Conservation (phyloP, 768 basidiomycete species). For the Macrolepiota fuliginosa region DNA sequence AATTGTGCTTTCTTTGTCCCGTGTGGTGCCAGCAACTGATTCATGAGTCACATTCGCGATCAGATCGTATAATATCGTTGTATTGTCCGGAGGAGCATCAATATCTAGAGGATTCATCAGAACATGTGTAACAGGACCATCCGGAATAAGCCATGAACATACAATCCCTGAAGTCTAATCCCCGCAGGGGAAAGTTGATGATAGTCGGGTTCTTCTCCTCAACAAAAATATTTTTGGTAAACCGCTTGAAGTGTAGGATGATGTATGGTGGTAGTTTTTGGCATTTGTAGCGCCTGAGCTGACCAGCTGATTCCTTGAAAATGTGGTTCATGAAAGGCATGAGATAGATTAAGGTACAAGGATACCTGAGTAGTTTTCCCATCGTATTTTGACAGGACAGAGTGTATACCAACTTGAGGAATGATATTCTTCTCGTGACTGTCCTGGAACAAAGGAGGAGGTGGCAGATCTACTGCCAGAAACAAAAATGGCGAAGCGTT, state of each 20-base stretch:
- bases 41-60: constrained; percentile 95
- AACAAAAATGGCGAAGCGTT: constrained; percentile 90
- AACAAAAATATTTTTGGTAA: constrained; percentile 94
- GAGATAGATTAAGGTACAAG: background rate
- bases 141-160: constrained; percentile 33
- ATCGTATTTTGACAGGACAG: constrained; percentile 91
- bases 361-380: constrained; percentile 83
- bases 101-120: constrained; percentile 55
- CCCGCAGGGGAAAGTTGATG: constrained; percentile 93
- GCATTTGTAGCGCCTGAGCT: constrained; percentile 87
- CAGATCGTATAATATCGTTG: constrained; percentile 83
- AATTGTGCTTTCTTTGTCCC: constrained; percentile 86
- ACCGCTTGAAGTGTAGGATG: constrained; percentile 93
- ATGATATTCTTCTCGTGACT: constrained; percentile 97
- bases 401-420: constrained; percentile 91
- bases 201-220: constrained; percentile 99
- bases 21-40: constrained; percentile 92
- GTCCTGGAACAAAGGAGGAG: constrained; percentile 97
- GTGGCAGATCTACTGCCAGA: constrained; percentile 92
- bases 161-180: constrained; percentile 93
- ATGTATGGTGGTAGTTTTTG: constrained; percentile 88
- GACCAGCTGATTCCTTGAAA: constrained; percentile 76
- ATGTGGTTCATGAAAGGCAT: background rate
- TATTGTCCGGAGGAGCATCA: constrained; percentile 59
- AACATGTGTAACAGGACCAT: constrained; percentile 19